Evolutionary conservation across 1,284 basidiomycete species (phyloP).

Genomic region (Trichosporon sp.): DNA sequence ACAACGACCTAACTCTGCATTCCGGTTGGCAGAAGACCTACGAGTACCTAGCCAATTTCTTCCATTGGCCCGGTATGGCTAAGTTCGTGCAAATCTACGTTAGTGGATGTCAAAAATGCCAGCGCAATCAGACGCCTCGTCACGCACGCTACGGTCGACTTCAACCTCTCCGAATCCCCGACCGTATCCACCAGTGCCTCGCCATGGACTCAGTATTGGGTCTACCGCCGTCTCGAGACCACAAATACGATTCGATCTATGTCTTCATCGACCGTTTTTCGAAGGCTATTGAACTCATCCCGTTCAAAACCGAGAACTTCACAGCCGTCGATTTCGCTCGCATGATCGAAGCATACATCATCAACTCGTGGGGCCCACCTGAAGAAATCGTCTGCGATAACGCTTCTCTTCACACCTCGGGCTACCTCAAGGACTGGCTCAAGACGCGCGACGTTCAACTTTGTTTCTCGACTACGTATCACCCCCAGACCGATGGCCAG

Average conservation of each 20-base stretch:
- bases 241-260: neutral
- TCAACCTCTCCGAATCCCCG: neutral
- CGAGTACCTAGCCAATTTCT: neutral
- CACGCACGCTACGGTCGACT: too few species aligned
- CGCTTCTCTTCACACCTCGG: neutral
- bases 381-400: neutral
- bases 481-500: neutral
- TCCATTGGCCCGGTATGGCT: neutral
- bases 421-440: neutral
- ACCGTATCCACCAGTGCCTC: neutral
- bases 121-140: neutral
- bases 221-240: neutral
- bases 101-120: neutral
- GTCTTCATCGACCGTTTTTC: neutral
- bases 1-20: neutral
- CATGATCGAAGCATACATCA: neutral
- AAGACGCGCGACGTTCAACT: neutral
- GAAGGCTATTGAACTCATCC: neutral
- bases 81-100: neutral
- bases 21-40: neutral
- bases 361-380: neutral
- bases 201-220: neutral
- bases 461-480: neutral
- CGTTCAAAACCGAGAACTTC: neutral
- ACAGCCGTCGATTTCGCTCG: neutral